phyloP scores from a whole-genome alignment of 2,329 filamentous ascomycete genomes.

The Hypoxylon sp. region DNA sequence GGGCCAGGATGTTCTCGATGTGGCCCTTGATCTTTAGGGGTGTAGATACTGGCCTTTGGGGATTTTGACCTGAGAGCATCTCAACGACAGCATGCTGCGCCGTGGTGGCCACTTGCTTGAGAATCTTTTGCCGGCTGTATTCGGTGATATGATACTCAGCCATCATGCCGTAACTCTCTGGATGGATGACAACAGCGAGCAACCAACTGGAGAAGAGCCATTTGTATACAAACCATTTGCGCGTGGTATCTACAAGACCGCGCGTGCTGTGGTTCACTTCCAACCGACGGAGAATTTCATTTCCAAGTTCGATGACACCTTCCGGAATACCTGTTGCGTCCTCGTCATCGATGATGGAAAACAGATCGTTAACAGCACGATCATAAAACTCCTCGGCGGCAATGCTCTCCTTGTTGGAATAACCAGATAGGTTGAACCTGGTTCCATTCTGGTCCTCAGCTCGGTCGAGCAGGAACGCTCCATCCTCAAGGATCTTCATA shows the following conservation, averaged over 20 bases:
- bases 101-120: slow-evolving; percentile 82
- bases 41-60: slow-evolving; percentile 70
- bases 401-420: slow-evolving; percentile 82
- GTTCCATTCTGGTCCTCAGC: slow-evolving; percentile 82
- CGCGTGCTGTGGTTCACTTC: slow-evolving; percentile 67
- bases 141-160: slow-evolving; percentile 93
- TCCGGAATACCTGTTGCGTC: slow-evolving; percentile 87
- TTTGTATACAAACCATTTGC: slow-evolving; percentile 86
- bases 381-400: slow-evolving; percentile 91
- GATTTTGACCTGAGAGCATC: slow-evolving; percentile 72
- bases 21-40: slow-evolving; percentile 73
- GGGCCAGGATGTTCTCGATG: slow-evolving; percentile 76
- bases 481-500: slow-evolving; percentile 93
- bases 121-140: slow-evolving; percentile 84
- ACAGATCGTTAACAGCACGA: slow-evolving; percentile 81
- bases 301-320: slow-evolving; percentile 84
- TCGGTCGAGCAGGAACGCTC: slow-evolving; percentile 88
- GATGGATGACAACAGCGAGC: slow-evolving; percentile 84
- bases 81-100: slow-evolving; percentile 84
- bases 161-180: slow-evolving; percentile 84
- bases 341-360: slow-evolving; percentile 87
- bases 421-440: slow-evolving; percentile 76
- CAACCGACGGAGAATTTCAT: slow-evolving; percentile 83
- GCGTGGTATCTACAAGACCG: slow-evolving; percentile 78
- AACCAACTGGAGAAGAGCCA: slow-evolving; percentile 94